A percentile compares a stretch with the other conserved stretches of the same genome.
Evolutionary conservation across 495 filamentous ascomycete species (phyloP).

Genomic region (Rhizodiscina lignyota): DNA sequence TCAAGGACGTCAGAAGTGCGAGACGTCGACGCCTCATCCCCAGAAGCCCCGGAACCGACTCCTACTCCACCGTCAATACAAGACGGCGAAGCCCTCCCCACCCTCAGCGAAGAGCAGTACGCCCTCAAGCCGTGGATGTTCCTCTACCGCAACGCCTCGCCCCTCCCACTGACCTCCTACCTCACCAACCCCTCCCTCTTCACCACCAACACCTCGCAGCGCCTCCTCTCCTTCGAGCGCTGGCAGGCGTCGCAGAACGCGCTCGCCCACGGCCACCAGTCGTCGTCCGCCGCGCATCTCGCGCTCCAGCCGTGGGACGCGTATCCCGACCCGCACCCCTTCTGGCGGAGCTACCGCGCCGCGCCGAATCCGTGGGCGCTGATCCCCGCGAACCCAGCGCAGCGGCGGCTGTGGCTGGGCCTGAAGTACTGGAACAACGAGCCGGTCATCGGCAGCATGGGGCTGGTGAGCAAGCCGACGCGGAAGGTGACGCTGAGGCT

Average conservation of each 20-base stretch:
- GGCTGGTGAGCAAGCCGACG: conserved; percentile 60
- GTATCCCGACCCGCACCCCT: background rate
- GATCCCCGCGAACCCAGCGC: conserved; percentile 47
- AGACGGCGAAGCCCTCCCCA: too few species aligned
- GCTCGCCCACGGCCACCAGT: background rate
- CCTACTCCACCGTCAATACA: too few species aligned
- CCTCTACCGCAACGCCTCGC: conserved; percentile 6
- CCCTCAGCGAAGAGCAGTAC: too few species aligned
- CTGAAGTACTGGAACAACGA: conserved; percentile 86
- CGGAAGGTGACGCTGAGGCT: conserved; percentile 49
- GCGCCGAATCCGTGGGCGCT: conserved; percentile 14
- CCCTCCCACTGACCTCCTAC: too few species aligned
- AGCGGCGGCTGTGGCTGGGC: conserved; percentile 73
- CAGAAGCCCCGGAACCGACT: too few species aligned
- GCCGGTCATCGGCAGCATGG: conserved; percentile 60
- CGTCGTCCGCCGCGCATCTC: background rate
- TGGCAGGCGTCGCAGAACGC: conserved; percentile 1
- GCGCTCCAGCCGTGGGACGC: background rate
- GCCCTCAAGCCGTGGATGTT: too few species aligned
- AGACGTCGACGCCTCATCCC: too few species aligned
- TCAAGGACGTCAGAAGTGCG: too few species aligned
- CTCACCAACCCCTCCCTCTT: conserved; percentile 6
- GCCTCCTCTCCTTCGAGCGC: too few species aligned
- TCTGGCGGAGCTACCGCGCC: background rate
- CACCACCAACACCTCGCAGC: too few species aligned